phyloP scores from a whole-genome alignment of 768 basidiomycete genomes.

The Polyporus arcularius region DNA sequence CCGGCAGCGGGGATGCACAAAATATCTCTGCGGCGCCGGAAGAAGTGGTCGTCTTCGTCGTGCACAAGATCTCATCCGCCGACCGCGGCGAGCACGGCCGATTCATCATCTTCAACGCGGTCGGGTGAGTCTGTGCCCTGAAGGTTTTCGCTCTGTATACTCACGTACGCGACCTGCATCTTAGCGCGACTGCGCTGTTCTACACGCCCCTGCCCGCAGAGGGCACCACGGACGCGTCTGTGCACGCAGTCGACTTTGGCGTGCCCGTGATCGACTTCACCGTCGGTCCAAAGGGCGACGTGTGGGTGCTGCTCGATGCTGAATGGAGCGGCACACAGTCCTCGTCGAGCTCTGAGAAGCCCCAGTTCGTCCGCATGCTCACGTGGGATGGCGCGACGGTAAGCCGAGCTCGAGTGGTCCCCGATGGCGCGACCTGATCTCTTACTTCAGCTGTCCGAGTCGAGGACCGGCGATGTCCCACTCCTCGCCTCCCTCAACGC shows the following conservation, averaged over 20 bases:
- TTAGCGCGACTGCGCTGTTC: constrained; percentile 72
- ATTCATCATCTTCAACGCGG: constrained; percentile 63
- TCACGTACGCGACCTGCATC: neutral
- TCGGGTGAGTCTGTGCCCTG: constrained; percentile 56
- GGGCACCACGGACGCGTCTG: neutral
- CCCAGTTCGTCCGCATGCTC: constrained; percentile 24
- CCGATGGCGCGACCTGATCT: neutral
- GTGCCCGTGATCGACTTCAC: constrained; percentile 64
- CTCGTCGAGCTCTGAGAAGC: neutral
- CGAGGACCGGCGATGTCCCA: constrained; percentile 24
- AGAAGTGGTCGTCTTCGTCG: constrained; percentile 47
- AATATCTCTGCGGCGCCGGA: constrained; percentile 12
- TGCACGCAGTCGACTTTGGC: constrained; percentile 48
- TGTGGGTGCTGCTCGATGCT: constrained; percentile 55
- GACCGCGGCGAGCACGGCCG: constrained; percentile 34
- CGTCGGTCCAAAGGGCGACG: constrained; percentile 34
- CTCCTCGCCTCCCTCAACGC: constrained; percentile 51
- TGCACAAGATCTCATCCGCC: constrained; percentile 56
- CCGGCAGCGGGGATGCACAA: neutral
- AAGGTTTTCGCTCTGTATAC: neutral
- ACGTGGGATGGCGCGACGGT: constrained; percentile 43
- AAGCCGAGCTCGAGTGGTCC: constrained; percentile 5
- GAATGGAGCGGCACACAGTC: constrained; percentile 32
- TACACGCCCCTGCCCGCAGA: constrained; percentile 34
- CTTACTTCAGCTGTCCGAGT: constrained; percentile 38